Base-by-base conservation (phyloP, 331 rosid species). In the Saraca asoca region DNA sequence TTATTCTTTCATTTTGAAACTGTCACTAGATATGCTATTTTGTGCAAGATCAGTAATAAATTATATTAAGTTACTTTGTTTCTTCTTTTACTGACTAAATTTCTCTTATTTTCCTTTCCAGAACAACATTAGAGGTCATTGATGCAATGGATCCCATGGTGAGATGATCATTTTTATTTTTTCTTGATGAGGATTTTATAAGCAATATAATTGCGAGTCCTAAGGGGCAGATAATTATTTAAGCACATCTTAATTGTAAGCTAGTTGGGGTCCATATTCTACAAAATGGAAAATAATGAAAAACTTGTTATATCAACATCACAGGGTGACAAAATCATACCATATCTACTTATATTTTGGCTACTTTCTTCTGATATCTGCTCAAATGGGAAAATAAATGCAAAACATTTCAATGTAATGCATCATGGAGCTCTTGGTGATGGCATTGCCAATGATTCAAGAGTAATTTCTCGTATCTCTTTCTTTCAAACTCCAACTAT, bases 351-450 rank as follows among this genome's bases (percentile, higher is more conserved):
- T n/a, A 14, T 74, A 60, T 54, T 56, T 10, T 54, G 66, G 58
- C n/a, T 74, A 57, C 51, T 64, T 69, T 56, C 52, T 66, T 37
- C 54, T 11, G 10, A 8, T 2, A 52, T 62, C 18, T 51, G 29
- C 24, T 71, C 78, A 29, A 29, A 38, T 29, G 68, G 59, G 19
- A 31, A 61, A 18, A 54, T 19, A 69, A 49, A 64, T 35, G 51
- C 49, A 35, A 16, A 39, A 12, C 2, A 19, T 17, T 71, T 65
- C 43, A 41, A 58, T 70, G 71, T 75, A 62, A 24, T 70, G 51
- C 64, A 65, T 18, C 75, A 75, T 72, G 83, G 83, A 39, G 81
- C 87, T 12, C n/a, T 63, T 46, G 44, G 51, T 45, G 71, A 72
- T 15, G 71, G 73, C 69, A 64, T 17, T n/a, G 68, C 46, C 55